phyloP scores from a whole-genome alignment of 2,329 filamentous ascomycete species.

The Trichophyton rubrum region DNA sequence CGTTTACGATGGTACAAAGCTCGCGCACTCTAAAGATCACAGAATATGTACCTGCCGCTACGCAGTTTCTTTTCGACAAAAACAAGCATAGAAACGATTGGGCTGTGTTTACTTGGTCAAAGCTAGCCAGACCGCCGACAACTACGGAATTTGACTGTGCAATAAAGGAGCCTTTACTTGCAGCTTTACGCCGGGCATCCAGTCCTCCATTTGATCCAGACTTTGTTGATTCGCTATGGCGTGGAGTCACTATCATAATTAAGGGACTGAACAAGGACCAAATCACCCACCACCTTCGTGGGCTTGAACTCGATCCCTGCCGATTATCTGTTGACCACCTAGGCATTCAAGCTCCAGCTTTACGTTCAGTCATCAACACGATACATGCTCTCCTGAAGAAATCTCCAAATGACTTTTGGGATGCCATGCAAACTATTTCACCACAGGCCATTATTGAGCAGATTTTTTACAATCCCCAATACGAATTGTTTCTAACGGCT shows the following conservation, averaged over 20 bases:
- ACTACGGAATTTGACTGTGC: slow-evolving; percentile 76
- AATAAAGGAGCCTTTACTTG: slow-evolving; percentile 58
- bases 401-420: slow-evolving; percentile 73
- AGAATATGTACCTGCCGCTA: slow-evolving; percentile 67
- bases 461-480: slow-evolving; percentile 61
- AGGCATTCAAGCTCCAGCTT: slow-evolving; percentile 47
- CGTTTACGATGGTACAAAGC: slow-evolving; percentile 68
- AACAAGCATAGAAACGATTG: slow-evolving; percentile 53
- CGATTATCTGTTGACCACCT: slow-evolving; percentile 53
- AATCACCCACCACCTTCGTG: slow-evolving; percentile 65
- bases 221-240: slow-evolving; percentile 64
- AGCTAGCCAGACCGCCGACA: slow-evolving; percentile 51
- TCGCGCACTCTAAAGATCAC: slow-evolving; percentile 67
- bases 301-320: slow-evolving; percentile 59
- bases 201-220: slow-evolving; percentile 40
- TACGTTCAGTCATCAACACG: slow-evolving; percentile 57
- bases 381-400: slow-evolving; percentile 61
- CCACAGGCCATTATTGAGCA: slow-evolving; percentile 72
- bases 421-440: slow-evolving; percentile 68
- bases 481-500: slow-evolving; percentile 43
- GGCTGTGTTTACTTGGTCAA: slow-evolving; percentile 57
- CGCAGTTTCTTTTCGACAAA: slow-evolving; percentile 68
- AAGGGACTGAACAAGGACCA: slow-evolving; percentile 58
- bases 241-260: slow-evolving; percentile 62
- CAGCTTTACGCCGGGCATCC: slow-evolving; percentile 52